Conservation (phyloP, 345 rosid genomes). For the Triadica sebifera region DNA sequence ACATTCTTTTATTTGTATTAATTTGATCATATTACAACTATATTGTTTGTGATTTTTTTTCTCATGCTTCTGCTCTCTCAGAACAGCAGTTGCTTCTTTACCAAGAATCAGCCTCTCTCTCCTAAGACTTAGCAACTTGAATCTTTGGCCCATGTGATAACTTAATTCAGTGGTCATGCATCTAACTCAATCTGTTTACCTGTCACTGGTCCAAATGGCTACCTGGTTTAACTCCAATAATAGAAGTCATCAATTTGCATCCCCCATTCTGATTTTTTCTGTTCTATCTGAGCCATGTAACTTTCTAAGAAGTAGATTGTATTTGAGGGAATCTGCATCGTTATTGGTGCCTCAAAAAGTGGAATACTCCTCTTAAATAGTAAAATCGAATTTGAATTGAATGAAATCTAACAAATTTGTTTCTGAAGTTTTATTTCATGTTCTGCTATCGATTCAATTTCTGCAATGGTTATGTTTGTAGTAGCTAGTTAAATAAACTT, state of each 20-base stretch:
- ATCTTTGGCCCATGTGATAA: not conserved
- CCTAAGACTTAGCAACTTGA: not conserved
- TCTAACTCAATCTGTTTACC: not conserved
- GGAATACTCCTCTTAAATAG: not conserved
- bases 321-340: not conserved
- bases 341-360: not conserved
- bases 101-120: not conserved
- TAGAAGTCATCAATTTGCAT: not conserved
- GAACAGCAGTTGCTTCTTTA: not conserved
- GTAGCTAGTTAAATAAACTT: constrained; percentile 5
- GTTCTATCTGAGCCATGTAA: not conserved
- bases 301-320: not conserved
- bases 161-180: not conserved
- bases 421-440: not conserved
- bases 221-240: not conserved
- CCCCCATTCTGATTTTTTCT: not conserved
- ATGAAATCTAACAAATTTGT: too few species aligned
- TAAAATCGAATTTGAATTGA: too few species aligned
- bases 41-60: not conserved
- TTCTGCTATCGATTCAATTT: not conserved
- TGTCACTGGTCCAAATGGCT: not conserved
- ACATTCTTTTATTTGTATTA: not conserved
- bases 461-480: not conserved
- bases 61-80: not conserved
- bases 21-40: not conserved